Evolutionary conservation across 2,329 filamentous ascomycete genomes (phyloP), one percentile per base, ranked within the genome.

Genomic region (Pyricularia sp.): DNA sequence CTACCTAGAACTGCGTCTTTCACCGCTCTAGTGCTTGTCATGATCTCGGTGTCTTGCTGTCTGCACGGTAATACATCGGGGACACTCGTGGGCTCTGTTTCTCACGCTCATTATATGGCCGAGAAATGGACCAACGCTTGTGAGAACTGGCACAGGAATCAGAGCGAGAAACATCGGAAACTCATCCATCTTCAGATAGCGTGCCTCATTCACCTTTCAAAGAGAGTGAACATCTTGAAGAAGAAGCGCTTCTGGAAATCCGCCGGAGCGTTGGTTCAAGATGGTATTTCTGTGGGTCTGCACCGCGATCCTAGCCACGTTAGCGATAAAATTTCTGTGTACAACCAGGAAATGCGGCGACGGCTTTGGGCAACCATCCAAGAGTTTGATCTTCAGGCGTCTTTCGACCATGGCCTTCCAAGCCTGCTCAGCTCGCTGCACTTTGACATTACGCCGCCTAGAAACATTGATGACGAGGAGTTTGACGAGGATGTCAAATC

Each of bases 191-290:
- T 87, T 74, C 86, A 88, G 75, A 83, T 88, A 20, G 81, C 82
- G 14, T 88, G 86, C 72, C 78, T 89, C 36, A 73, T 86, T n/a
- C 88, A 87, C 71, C 81, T 88, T 2, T 85, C 84, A 63, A 88
- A 88, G 79, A 80, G 85, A 33, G 83, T 88, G 71, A 89, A 89
- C 76, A 85, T 84, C 2, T 83, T 88, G 71, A 75, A 88, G 79
- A 88, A 88, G 81, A 88, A 88, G 81, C 81, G 85, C 14, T 88
- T 86, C 76, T 88, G 86, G 86, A 86, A 84, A 20, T 81, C 82
- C 58, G 81, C 86, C 0, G 85, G 86, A 0, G 80, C 82, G 5
- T 78, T 88, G 69, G 82, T 87, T 17, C 85, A 86, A 65, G 84
- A 88, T 67, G 85, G 84, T 68, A 84, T 88, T 69, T 83, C 83